Percentiles rank a stretch among this genome's conserved stretches.
These are phyloP conservation scores for Hypocrella siamensis DNA, from an alignment of 2,329 filamentous ascomycete genomes.

Conservation along the genomic window DNA sequence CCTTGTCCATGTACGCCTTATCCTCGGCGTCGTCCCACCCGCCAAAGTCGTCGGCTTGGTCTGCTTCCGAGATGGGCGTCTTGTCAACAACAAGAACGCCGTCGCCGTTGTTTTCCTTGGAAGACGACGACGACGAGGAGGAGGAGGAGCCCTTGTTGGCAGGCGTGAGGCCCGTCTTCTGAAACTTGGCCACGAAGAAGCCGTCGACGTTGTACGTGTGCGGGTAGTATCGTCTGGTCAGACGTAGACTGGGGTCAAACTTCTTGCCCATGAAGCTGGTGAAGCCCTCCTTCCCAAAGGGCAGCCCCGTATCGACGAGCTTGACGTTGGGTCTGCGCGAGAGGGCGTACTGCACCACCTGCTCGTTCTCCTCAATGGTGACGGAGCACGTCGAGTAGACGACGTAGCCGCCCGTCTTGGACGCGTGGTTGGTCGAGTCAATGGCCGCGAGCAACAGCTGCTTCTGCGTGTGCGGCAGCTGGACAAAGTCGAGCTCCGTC, in stretches of 20 bases:
- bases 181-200: conserved; percentile 96
- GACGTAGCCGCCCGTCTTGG: conserved; percentile 86
- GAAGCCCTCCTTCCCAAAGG: conserved; percentile 88
- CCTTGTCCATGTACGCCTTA: conserved; percentile 52
- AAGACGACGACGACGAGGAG: not conserved
- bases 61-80: conserved; percentile 39
- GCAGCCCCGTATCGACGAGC: conserved; percentile 78
- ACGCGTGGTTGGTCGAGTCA: conserved; percentile 81
- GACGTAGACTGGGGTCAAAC: conserved; percentile 72
- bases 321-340: conserved; percentile 84
- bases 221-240: conserved; percentile 77
- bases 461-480: conserved; percentile 86
- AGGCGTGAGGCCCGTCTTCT: conserved; percentile 73
- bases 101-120: conserved; percentile 18
- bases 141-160: conserved; percentile 15
- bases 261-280: conserved; percentile 79
- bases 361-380: conserved; percentile 79
- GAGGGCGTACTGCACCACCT: conserved; percentile 85
- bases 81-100: conserved; percentile 46
- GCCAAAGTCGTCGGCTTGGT: conserved; percentile 41
- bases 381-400: conserved; percentile 96
- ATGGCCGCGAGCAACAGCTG: conserved; percentile 86
- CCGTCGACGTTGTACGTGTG: conserved; percentile 92
- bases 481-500: conserved; percentile 86
- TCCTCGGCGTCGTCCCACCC: conserved; percentile 65